phyloP scores from a whole-genome alignment of 331 rosid species.

The Phaseolus coccineus region DNA sequence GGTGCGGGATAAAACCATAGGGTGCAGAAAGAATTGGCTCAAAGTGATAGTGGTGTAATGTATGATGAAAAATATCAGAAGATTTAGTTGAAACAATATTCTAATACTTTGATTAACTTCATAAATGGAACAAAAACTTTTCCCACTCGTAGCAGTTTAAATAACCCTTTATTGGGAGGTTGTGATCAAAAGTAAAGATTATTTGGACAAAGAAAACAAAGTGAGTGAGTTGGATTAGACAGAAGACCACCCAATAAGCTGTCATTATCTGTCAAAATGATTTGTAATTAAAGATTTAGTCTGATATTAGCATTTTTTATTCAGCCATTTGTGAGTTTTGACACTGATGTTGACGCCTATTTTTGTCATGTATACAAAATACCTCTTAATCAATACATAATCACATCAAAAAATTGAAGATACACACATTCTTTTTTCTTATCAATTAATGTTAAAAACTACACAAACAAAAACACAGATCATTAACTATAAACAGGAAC shows the following conservation, averaged over 20 bases:
- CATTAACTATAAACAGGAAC: no score
- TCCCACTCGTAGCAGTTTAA: not conserved
- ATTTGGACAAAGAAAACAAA: slow-evolving; percentile 1
- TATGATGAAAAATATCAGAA: not conserved
- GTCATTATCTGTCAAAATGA: slow-evolving; percentile 38
- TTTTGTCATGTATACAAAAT: no score
- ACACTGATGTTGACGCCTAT: no score
- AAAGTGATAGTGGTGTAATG: not conserved
- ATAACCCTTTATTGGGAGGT: slow-evolving; percentile 19
- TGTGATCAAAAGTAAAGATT: slow-evolving; percentile 37
- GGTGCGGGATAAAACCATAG: no score
- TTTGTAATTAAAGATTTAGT: slow-evolving; percentile 43
- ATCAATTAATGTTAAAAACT: no score
- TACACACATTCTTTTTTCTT: no score
- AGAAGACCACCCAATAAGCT: slow-evolving; percentile 33
- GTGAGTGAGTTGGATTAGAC: slow-evolving; percentile 44
- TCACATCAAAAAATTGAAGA: no score
- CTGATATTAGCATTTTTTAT: not conserved
- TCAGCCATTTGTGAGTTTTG: no score
- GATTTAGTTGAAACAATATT: not conserved
- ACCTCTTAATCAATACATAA: no score
- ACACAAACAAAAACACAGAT: no score
- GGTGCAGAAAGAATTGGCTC: no score
- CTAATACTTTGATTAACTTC: not conserved
- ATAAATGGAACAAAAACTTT: not conserved